Conservation (phyloP, 768 basidiomycete genomes). For the Hericium rajendrae region DNA sequence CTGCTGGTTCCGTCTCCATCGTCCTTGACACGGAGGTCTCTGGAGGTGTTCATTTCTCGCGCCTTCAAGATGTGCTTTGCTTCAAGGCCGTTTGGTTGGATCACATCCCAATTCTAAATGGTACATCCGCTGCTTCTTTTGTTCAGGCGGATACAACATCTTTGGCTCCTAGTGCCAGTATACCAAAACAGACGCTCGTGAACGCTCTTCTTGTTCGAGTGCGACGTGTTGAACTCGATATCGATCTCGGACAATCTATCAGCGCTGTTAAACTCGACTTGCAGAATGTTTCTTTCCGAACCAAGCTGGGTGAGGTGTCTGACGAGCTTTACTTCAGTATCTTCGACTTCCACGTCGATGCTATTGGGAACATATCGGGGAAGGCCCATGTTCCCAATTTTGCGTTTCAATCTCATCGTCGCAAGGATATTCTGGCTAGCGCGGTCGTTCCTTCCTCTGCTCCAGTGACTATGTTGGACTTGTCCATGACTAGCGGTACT, state of each 20-base stretch:
- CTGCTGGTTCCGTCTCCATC: conserved; percentile 53
- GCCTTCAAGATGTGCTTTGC: conserved; percentile 85
- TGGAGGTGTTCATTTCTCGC: conserved; percentile 71
- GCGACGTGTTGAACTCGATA: conserved; percentile 60
- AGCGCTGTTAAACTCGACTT: conserved; percentile 60
- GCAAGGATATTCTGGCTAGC: conserved; percentile 30
- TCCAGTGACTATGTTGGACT: conserved; percentile 51
- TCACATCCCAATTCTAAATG: conserved; percentile 62
- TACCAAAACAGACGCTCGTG: conserved; percentile 36
- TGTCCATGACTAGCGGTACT: conserved; percentile 66
- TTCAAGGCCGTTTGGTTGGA: conserved; percentile 96
- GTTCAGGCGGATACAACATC: conserved; percentile 3
- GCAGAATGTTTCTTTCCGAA: conserved; percentile 51
- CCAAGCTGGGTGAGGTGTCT: conserved; percentile 48
- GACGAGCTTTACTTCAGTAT: conserved; percentile 64
- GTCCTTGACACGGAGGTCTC: conserved; percentile 80
- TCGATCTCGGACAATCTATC: conserved; percentile 84
- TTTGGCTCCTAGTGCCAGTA: conserved; percentile 8
- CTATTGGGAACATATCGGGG: conserved; percentile 67
- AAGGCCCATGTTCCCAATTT: conserved; percentile 56
- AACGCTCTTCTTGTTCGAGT: conserved; percentile 62
- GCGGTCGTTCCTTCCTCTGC: conserved; percentile 16
- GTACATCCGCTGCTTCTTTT: conserved; percentile 11
- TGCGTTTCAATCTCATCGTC: conserved; percentile 65
- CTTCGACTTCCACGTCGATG: conserved; percentile 40